Evolutionary conservation across 2,329 filamentous ascomycete species (phyloP), one percentile per base, ranked within the genome.

Genomic region (Aspergillus piperis): DNA sequence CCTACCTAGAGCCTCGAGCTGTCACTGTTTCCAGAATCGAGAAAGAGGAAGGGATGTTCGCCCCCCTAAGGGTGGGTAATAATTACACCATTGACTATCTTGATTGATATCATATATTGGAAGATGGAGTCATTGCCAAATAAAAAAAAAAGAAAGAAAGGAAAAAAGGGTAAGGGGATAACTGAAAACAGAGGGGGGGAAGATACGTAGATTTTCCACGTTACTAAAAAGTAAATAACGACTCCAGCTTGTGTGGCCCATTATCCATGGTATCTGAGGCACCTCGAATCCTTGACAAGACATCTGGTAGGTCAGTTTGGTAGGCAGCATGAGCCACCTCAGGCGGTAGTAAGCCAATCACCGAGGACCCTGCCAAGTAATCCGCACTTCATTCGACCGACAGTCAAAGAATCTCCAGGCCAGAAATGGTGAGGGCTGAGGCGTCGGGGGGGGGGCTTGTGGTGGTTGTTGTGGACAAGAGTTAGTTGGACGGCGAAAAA

Each of bases 191-290:
- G 23, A 15, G 23, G 51, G 39, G 21, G 3, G 27, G 25, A 8
- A 23, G 25, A 23, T 30, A 36, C 23, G 47, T 50, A 27, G 47
- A 32, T 50, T 50, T 44, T 44, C 19, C 41, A 44, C 41, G 19
- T 44, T 36, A 36, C 32, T 36, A 36, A 36, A 36, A 36, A 36
- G 32, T 36, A 15, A 27, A 27, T 17, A 52, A 19, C 17, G 49
- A 52, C 27, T 36, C 27, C 27, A 30, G 38, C 38, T 42, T 17
- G 41, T 42, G 53, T 42, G 53, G 30, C 25, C 38, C 30, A 21
- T 44, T 8, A 47, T 44, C 53, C 39, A 55, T 44, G 39, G 53
- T 55, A 41, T 54, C 52, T 54, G 36, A 55, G 53, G 53, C 13
- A 55, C 41, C 47, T 47, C 25, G n/a, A 54, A 17, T 23, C 38